Evolutionary conservation across 2,329 filamentous ascomycete species (phyloP), one percentile per base, ranked within the genome.

Genomic region (Ophiostoma pallidulum): DNA sequence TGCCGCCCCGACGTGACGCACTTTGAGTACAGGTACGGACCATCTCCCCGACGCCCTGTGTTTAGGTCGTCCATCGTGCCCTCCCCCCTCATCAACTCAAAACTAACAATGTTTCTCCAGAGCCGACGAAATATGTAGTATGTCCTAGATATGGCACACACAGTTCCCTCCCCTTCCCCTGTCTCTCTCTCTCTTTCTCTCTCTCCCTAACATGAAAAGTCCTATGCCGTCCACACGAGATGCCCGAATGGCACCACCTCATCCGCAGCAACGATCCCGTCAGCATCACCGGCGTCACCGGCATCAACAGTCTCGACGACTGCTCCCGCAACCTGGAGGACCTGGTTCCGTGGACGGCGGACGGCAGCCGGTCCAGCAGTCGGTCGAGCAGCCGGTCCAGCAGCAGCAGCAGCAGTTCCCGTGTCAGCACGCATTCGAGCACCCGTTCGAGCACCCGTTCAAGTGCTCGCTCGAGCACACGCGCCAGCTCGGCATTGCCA

Each of bases 161-260:
- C n/a, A n/a, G n/a, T n/a, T n/a, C n/a, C n/a, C n/a, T n/a, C n/a
- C n/a, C n/a, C n/a, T n/a, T 19, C 26, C 8, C 12, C 14, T 20
- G 12, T 13, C 2, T 5, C 20, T 10, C 5, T 16, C 14, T 24
- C 26, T 35, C 20, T 0, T 5, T 32, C 20, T 32, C n/a, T n/a
- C n/a, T n/a, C n/a, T 16, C 29, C 12, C 36, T 38, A 9, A 31
- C 20, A 32, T n/a, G 29, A n/a, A 29, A n/a, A n/a, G n/a, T n/a
- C n/a, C n/a, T n/a, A 56, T 66, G 64, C 59, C 65, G 62, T 48
- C 64, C 64, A 4, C 61, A 61, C 36, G 56, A 59, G 16, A 58
- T 60, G 24, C 60, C 63, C 12, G 54, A 59, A 1, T 66, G 64
- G 64, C 62, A 64, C 50, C 60, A 60, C 53, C 56, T 64, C 48